These are phyloP conservation scores for Magnolia sinica DNA, from an alignment of 164 flowering plant genomes.

Conservation along the genomic window DNA sequence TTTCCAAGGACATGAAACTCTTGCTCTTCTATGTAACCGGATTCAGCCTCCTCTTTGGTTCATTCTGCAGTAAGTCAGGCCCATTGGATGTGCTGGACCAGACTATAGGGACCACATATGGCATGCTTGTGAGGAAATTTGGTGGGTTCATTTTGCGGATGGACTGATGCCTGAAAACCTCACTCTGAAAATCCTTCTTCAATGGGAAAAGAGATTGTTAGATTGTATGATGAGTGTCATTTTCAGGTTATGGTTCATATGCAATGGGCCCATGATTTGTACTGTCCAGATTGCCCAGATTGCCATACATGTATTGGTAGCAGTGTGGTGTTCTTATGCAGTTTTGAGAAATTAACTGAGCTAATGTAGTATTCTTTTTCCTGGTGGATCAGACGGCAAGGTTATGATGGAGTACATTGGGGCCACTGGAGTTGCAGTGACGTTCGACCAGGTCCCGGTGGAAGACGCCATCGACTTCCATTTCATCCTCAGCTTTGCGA, in stretches of 20 bases:
- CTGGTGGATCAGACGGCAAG: slow-evolving; percentile 36
- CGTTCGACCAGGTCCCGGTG: slow-evolving; percentile 43
- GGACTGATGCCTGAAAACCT: no score
- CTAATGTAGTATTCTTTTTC: not conserved
- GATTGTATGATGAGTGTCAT: no score
- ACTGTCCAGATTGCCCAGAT: no score
- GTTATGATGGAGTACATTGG: slow-evolving; percentile 76
- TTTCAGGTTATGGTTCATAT: no score
- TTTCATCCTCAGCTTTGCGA: slow-evolving; percentile 62
- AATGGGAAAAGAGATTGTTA: no score
- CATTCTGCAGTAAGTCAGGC: not conserved
- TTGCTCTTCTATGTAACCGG: not conserved
- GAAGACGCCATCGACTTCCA: slow-evolving; percentile 47
- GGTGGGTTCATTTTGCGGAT: not conserved
- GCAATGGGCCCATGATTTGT: no score
- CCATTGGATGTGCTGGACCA: not conserved
- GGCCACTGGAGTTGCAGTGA: slow-evolving; percentile 47
- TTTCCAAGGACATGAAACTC: not conserved
- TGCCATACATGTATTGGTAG: no score
- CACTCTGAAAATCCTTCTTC: no score
- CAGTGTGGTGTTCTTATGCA: no score
- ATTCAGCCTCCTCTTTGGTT: not conserved
- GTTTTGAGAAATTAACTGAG: no score
- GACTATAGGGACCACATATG: not conserved
- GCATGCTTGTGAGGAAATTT: not conserved